Conservation (phyloP, 1,139 yeast genomes). For the Magnusiomyces sp. region DNA sequence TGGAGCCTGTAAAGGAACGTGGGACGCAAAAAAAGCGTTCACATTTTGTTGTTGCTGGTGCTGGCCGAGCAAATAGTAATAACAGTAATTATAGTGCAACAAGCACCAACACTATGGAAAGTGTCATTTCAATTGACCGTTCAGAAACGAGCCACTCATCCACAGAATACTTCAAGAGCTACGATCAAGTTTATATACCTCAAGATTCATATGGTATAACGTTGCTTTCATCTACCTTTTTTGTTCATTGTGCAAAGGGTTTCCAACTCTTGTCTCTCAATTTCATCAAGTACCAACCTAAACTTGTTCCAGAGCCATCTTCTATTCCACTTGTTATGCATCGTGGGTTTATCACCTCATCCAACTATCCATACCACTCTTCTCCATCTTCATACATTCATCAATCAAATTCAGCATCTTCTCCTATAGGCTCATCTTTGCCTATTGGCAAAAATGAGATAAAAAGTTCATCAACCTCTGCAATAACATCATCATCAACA, state of each 20-base stretch:
- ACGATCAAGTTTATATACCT: slow-evolving; percentile 29
- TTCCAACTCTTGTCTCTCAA: slow-evolving; percentile 50
- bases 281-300: slow-evolving; percentile 33
- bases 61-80: too few species aligned
- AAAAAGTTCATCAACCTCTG: not conserved
- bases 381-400: slow-evolving; percentile 6
- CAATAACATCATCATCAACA: slow-evolving; percentile 2
- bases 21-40: slow-evolving; percentile 30
- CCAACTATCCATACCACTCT: slow-evolving; percentile 14
- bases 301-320: slow-evolving; percentile 45
- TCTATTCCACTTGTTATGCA: slow-evolving; percentile 16
- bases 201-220: slow-evolving; percentile 29
- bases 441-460: not conserved
- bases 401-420: too few species aligned
- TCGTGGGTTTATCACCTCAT: slow-evolving; percentile 14
- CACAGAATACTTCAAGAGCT: slow-evolving; percentile 32
- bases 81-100: not conserved
- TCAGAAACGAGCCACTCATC: slow-evolving; percentile 18
- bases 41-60: slow-evolving; percentile 15
- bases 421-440: too few species aligned
- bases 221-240: slow-evolving; percentile 40
- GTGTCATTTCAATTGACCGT: not conserved
- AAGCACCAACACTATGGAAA: not conserved
- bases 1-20: slow-evolving; percentile 43
- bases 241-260: slow-evolving; percentile 61